phyloP scores from a whole-genome alignment of 257 asterid genomes.

The Echium plantagineum region DNA sequence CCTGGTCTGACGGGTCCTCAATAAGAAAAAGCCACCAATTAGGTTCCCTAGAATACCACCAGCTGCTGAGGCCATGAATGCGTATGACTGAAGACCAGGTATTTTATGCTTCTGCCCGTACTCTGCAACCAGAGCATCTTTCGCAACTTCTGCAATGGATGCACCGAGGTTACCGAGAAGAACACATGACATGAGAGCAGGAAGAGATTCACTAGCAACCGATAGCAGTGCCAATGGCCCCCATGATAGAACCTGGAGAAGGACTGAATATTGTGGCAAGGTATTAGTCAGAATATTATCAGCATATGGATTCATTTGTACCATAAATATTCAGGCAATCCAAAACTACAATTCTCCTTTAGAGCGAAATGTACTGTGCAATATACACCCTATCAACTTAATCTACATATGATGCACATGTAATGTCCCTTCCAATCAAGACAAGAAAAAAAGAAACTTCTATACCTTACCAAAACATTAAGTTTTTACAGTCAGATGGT shows the following conservation, averaged over 20 bases:
- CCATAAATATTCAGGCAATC: no score
- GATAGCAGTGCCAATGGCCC: constrained; percentile 63
- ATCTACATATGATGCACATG: background rate
- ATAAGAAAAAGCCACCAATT: constrained; percentile 59
- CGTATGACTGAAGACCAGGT: constrained; percentile 71
- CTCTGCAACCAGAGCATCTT: constrained; percentile 76
- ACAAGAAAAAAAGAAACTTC: background rate
- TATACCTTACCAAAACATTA: background rate
- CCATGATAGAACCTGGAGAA: constrained; percentile 78
- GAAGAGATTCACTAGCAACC: constrained; percentile 44
- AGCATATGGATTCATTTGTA: no score
- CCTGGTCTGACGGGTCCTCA: constrained; percentile 41
- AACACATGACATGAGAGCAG: constrained; percentile 50
- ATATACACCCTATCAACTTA: no score
- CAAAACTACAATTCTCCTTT: no score
- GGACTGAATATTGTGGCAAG: constrained; percentile 28
- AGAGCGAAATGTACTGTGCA: no score
- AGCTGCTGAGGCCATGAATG: constrained; percentile 62
- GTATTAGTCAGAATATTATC: background rate
- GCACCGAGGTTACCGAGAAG: constrained; percentile 72
- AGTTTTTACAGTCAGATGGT: no score
- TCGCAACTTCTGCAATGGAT: constrained; percentile 72
- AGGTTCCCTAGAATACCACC: constrained; percentile 81
- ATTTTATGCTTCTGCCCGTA: constrained; percentile 54
- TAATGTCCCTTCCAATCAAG: background rate